Conservation (phyloP, 768 basidiomycete genomes). For the Dioszegia crocea region DNA sequence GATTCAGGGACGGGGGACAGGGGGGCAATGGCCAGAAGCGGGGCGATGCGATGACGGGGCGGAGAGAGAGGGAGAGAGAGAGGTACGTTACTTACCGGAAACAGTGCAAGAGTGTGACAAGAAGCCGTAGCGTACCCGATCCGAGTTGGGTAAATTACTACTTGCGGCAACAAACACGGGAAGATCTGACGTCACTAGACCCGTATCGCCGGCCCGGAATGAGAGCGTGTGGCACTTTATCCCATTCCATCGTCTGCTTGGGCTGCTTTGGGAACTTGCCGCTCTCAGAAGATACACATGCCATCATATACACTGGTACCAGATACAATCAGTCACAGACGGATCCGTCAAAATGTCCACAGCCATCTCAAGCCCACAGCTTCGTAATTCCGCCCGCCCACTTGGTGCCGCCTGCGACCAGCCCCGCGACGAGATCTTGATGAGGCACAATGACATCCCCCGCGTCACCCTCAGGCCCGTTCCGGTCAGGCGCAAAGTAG, state of each 20-base stretch:
- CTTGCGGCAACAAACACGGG: too few species aligned
- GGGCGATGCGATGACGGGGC: too few species aligned
- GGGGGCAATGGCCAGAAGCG: too few species aligned
- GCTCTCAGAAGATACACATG: too few species aligned
- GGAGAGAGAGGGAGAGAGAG: too few species aligned
- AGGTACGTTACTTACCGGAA: too few species aligned
- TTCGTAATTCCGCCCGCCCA: constrained; percentile 1
- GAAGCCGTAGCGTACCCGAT: not conserved
- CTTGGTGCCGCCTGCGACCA: not conserved
- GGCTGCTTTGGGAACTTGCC: too few species aligned
- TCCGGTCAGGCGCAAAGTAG: constrained; percentile 60
- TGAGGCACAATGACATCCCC: constrained; percentile 4
- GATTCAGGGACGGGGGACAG: too few species aligned
- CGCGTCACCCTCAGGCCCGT: constrained; percentile 4
- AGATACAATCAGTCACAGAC: too few species aligned
- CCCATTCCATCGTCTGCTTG: too few species aligned
- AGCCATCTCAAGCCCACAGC: constrained; percentile 3
- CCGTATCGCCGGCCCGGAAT: not conserved
- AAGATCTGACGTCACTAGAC: not conserved
- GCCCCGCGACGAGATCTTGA: not conserved
- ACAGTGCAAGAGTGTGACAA: not conserved
- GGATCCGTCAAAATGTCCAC: not conserved
- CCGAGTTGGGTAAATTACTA: too few species aligned
- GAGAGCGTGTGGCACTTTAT: not conserved
- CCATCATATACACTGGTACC: too few species aligned